Percentiles rank a stretch among this genome's conserved stretches.
Conservation (phyloP, 345 rosid species). For the Eucalyptus marginata region DNA sequence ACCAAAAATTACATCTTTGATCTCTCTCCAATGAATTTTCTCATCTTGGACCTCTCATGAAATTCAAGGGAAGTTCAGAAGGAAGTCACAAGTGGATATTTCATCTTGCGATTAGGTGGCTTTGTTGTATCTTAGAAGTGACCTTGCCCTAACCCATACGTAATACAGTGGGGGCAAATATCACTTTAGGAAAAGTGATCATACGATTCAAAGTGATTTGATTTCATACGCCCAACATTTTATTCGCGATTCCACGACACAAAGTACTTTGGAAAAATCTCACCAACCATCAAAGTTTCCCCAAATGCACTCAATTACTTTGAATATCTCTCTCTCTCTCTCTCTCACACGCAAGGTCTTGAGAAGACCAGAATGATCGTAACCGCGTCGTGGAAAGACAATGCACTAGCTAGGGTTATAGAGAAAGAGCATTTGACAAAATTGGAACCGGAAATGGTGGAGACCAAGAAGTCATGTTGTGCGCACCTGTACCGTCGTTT, state of each 20-base stretch:
- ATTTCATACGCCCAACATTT: neutral
- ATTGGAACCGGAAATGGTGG: neutral
- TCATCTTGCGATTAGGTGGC: neutral
- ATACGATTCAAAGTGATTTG: neutral
- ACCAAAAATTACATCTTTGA: neutral
- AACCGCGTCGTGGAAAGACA: neutral
- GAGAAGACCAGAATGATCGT: neutral
- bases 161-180: neutral
- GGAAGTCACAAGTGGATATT: neutral
- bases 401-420: neutral
- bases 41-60: neutral
- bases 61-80: neutral
- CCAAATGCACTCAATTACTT: neutral
- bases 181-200: neutral
- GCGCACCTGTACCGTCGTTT: neutral
- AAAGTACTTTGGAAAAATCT: neutral
- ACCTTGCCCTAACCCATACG: neutral
- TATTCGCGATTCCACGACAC: neutral
- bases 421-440: neutral
- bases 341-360: neutral
- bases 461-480: neutral
- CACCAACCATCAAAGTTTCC: neutral
- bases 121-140: neutral
- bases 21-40: neutral
- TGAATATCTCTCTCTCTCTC: neutral